These are phyloP conservation scores for Aspergillus pseudotamarii DNA, from an alignment of 2,329 filamentous ascomycete genomes.

Conservation along the genomic window DNA sequence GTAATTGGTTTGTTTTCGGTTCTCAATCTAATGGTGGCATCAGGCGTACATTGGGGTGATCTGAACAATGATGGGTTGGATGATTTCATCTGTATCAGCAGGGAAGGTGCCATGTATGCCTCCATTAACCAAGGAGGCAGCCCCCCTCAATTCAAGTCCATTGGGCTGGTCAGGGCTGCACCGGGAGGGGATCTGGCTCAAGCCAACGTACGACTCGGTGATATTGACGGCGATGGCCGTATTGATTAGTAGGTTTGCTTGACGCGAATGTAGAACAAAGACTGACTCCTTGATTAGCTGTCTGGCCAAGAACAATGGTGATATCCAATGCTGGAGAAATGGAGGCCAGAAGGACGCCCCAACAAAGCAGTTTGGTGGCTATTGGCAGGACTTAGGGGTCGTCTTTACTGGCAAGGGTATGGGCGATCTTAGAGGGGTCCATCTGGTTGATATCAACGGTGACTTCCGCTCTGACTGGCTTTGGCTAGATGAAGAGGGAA, in stretches of 20 bases:
- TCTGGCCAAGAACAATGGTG: too few species aligned
- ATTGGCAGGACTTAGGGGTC: constrained; percentile 1
- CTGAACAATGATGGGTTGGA: not conserved
- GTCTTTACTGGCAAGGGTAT: not conserved
- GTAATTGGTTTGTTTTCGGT: too few species aligned
- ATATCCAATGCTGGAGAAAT: not conserved
- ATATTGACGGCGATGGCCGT: not conserved
- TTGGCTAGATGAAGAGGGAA: not conserved
- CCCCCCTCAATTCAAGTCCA: not conserved
- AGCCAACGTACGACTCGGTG: not conserved
- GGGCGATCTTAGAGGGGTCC: constrained; percentile 1
- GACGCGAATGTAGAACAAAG: too few species aligned
- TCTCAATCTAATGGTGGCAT: too few species aligned
- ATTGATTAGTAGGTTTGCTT: not conserved
- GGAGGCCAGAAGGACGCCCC: not conserved
- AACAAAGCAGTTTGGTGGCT: not conserved
- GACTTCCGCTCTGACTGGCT: constrained; percentile 4
- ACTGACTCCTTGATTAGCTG: too few species aligned
- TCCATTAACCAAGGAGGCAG: not conserved
- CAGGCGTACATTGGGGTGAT: not conserved
- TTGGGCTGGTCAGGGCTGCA: not conserved
- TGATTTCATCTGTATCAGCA: not conserved
- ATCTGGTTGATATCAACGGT: constrained; percentile 10
- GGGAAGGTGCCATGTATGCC: not conserved
- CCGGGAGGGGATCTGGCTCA: not conserved